These are phyloP conservation scores for Plectosphaerella plurivora DNA, from an alignment of 2,329 filamentous ascomycete genomes.

Conservation along the genomic window DNA sequence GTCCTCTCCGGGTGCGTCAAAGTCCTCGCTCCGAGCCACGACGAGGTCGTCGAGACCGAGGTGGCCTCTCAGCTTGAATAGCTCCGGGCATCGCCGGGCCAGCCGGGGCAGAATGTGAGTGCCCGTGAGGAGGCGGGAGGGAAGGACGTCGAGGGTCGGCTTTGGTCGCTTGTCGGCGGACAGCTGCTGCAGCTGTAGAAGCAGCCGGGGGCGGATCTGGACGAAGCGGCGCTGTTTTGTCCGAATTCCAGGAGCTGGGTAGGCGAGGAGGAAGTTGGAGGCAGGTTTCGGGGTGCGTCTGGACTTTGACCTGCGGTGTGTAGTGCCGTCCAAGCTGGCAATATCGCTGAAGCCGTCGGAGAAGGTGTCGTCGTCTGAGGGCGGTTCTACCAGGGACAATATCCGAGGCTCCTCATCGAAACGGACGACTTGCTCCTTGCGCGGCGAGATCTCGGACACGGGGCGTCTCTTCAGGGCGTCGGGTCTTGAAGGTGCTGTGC, in stretches of 20 bases:
- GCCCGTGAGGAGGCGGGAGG: conserved; percentile 55
- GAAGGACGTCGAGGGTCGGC: conserved; percentile 70
- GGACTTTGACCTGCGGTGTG: conserved; percentile 17
- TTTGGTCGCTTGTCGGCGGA: conserved; percentile 54
- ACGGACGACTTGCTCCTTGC: conserved; percentile 39
- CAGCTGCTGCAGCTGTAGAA: conserved; percentile 70
- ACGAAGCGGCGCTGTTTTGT: conserved; percentile 62
- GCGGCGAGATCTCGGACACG: conserved; percentile 31
- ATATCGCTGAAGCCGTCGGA: conserved; percentile 40
- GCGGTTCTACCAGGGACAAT: conserved; percentile 17
- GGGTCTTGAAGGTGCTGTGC: neutral
- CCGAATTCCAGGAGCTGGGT: conserved; percentile 56
- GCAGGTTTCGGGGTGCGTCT: conserved; percentile 40
- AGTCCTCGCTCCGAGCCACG: conserved; percentile 66
- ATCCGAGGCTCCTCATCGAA: conserved; percentile 34
- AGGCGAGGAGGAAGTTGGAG: conserved; percentile 63
- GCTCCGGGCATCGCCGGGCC: conserved; percentile 55
- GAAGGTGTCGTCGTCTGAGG: conserved; percentile 46
- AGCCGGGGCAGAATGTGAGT: conserved; percentile 54
- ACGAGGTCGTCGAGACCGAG: conserved; percentile 67
- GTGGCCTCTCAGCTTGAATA: conserved; percentile 46
- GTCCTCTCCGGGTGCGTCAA: conserved; percentile 40
- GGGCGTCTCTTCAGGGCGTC: conserved; percentile 21
- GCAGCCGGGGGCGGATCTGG: conserved; percentile 61
- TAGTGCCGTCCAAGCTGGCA: conserved; percentile 23